Evolutionary conservation across 345 rosid species (phyloP).

Genomic region (Populus ilicifolia): DNA sequence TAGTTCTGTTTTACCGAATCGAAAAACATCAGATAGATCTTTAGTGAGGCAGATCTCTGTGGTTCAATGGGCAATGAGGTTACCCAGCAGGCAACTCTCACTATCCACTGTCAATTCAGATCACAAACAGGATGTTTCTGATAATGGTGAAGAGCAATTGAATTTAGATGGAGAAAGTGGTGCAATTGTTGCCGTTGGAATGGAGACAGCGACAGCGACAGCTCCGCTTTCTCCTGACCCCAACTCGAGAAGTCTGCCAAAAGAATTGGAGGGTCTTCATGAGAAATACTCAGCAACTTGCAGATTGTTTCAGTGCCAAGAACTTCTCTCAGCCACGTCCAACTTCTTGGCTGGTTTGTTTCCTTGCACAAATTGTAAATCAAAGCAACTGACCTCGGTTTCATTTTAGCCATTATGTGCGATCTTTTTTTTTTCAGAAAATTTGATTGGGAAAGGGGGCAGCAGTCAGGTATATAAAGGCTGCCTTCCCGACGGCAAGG

Average conservation of each 20-base stretch:
- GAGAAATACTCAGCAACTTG: conserved; percentile 31
- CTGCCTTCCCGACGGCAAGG: conserved; percentile 70
- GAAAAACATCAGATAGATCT: conserved; percentile 32
- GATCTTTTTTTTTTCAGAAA: conserved; percentile 40
- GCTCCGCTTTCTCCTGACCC: conserved; percentile 29
- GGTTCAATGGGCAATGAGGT: conserved; percentile 32
- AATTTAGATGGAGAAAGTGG: conserved; percentile 31
- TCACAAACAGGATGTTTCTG: conserved; percentile 2
- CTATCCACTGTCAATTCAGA: conserved; percentile 6
- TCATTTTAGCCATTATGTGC: not conserved
- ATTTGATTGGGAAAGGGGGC: conserved; percentile 91
- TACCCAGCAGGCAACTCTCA: conserved; percentile 22
- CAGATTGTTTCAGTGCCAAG: conserved; percentile 32
- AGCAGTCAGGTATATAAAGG: conserved; percentile 87
- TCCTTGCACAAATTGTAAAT: not conserved
- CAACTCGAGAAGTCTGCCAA: conserved; percentile 19
- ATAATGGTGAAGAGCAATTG: not conserved
- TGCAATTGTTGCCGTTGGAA: conserved; percentile 47
- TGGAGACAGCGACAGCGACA: conserved; percentile 23
- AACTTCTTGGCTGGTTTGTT: conserved; percentile 64
- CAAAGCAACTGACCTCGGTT: not conserved
- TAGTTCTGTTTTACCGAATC: conserved; percentile 33
- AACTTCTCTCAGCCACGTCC: conserved; percentile 61
- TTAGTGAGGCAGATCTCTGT: conserved; percentile 43
- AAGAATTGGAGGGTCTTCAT: conserved; percentile 29